Base-by-base conservation (phyloP, 2,329 filamentous ascomycete genomes). In the Sporothrix pseudoabietina region DNA sequence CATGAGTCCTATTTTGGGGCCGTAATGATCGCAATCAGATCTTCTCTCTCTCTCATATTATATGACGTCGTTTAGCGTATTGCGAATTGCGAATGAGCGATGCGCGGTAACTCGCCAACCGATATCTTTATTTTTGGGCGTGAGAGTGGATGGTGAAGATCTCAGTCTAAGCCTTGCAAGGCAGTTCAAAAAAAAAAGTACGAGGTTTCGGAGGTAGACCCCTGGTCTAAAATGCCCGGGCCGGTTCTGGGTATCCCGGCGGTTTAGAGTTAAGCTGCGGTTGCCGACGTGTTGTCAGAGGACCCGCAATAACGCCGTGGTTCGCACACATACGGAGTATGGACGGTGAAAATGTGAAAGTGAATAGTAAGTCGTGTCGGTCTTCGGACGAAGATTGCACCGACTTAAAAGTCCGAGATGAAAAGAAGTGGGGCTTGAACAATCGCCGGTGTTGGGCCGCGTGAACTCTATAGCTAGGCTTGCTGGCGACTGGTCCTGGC, bases 301-400 rank as follows among this genome's bases (percentile, higher is more conserved):
- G 22, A 8, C 54, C 52, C 54, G 9, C 54, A 57, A 14, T 32
- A 32, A 32, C 12, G 54, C 54, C 55, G 44, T 49, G 44, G 16
- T 44, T 44, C 41, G 7, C 26, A 6, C 41, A 44, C 7, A 9
- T 44, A 14, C n/a, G 30, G 32, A 8, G 35, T 35, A 22, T 5
- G 32, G 32, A 22, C 32, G 35, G 57, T 35, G 8, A 35, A 35
- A 8, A n/a, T 16, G 5, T 14, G 8, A 41, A 30, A 26, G 30
- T n/a, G n/a, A n/a, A n/a, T n/a, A n/a, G n/a, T 55, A 57, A 73
- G 12, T n/a, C 19, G 8, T 69, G 22, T 75, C 76, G 76, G 76
- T 72, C 55, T 68, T 75, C 76, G 76, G 76, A 73, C 47, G 70
- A 77, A 77, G 74, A 75, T 77, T 74, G 22, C 39, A 32, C 76